Conservation (phyloP, 2,329 filamentous ascomycete species). For the Cytospora chrysosperma region DNA sequence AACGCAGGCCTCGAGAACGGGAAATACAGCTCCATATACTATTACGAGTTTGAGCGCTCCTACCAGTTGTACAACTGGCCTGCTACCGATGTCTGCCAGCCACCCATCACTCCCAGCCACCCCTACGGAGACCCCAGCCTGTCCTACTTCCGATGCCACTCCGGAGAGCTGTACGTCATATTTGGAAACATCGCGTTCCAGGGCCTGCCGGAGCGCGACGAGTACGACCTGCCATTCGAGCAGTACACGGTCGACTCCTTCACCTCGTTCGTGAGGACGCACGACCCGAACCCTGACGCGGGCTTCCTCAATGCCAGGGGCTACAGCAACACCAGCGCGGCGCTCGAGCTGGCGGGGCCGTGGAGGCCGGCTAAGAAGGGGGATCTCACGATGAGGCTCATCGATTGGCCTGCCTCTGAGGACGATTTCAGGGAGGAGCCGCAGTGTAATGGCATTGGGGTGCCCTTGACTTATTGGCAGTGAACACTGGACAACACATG, state of each 20-base stretch:
- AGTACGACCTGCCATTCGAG: constrained; percentile 38
- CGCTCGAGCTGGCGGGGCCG: constrained; percentile 31
- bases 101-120: constrained; percentile 35
- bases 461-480: constrained; percentile 45
- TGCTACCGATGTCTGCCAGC: constrained; percentile 49
- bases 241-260: constrained; percentile 48
- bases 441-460: constrained; percentile 49
- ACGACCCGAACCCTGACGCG: constrained; percentile 49
- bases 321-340: constrained; percentile 34
- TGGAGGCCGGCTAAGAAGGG: constrained; percentile 39
- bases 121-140: constrained; percentile 42
- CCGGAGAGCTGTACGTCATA: constrained; percentile 53
- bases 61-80: constrained; percentile 55
- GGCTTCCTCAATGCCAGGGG: constrained; percentile 44
- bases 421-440: constrained; percentile 47
- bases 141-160: constrained; percentile 55
- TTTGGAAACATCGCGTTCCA: constrained; percentile 50
- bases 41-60: constrained; percentile 60
- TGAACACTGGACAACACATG: constrained; percentile 25
- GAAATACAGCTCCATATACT: constrained; percentile 51
- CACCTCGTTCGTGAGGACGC: constrained; percentile 48
- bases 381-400: constrained; percentile 44
- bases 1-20: constrained; percentile 46
- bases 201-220: constrained; percentile 46
- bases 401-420: constrained; percentile 42